Base-by-base conservation (phyloP, 139 green algal species). In the Pleodorina starrii region DNA sequence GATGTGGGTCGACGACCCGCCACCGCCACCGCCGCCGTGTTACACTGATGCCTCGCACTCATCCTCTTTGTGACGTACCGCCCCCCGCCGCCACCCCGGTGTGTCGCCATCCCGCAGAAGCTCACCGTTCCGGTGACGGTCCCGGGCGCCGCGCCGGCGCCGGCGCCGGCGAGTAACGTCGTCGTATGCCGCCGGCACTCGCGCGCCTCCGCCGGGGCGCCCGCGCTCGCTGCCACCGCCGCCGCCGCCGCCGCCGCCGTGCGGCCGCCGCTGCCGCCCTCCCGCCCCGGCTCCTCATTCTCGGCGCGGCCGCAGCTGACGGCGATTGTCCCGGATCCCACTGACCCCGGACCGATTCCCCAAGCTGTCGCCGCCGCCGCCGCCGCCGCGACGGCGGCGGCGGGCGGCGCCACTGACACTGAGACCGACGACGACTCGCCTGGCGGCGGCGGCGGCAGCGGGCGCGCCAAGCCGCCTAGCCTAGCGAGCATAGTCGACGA, bases 401-500 rank as follows among this genome's bases (percentile, higher is more conserved):
- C 5, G 54, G 54, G 54, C 54, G 54, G 36, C 29, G 19, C 40
- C 17, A 77, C 36, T 25, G 38, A 51, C 36, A n/a, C n/a, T n/a
- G 36, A 46, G 40, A 73, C 27, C 38, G 36, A 46, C 40, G 69
- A n/a, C 14, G 69, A 46, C 38, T 46, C 69, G 32, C 69, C 36
- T 74, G 36, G 36, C 68, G 10, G 63, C 25, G 23, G 63, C 69
- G n/a, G n/a, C n/a, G n/a, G n/a, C 14, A n/a, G 59, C 69, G 29
- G 11, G 27, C 63, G 25, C 2, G 35, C 23, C 19, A 63, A 38
- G 27, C 78, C 35, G 36, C 36, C 78, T 7, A 73, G 25, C 78
- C 57, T 85, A 19, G 27, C 9, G 51, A 54, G 36, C 7, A 50
- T 86, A 14, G 80, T 86, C 10, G 80, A 86, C 54, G 80, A 86